Percentiles rank a stretch among this genome's conserved stretches.
Evolutionary conservation across 2,329 filamentous ascomycete genomes (phyloP).

Genomic region (Sarocladiaceae sp.): DNA sequence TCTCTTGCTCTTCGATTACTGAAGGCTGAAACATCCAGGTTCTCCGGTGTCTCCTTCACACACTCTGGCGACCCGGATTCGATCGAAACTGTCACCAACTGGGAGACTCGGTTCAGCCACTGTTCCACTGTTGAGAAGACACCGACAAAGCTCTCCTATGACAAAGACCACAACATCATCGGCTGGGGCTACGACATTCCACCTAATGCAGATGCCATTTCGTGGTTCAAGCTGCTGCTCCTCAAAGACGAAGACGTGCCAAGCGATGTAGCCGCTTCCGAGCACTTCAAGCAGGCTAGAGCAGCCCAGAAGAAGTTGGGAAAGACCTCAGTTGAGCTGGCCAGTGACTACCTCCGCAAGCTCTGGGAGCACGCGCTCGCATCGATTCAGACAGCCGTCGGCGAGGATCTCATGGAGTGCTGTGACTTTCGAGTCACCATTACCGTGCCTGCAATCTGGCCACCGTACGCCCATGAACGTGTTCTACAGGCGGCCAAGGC

Average conservation of each 20-base stretch:
- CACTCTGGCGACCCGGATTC: conserved; percentile 19
- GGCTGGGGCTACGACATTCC: conserved; percentile 29
- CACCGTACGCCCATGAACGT: conserved; percentile 25
- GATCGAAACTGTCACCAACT: conserved; percentile 25
- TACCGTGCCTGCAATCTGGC: conserved; percentile 41
- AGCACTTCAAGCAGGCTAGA: conserved; percentile 16
- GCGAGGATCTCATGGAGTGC: background rate
- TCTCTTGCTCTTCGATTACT: background rate
- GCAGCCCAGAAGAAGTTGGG: background rate
- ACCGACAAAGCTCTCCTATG: conserved; percentile 21
- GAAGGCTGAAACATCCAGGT: conserved; percentile 16
- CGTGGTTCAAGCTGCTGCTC: conserved; percentile 37
- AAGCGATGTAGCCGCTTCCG: conserved; percentile 14
- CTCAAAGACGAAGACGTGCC: conserved; percentile 25
- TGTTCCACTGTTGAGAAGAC: conserved; percentile 26
- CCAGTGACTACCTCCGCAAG: conserved; percentile 18
- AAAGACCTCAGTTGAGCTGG: conserved; percentile 18
- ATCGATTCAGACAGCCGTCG: background rate
- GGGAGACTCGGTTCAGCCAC: conserved; percentile 16
- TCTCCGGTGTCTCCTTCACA: conserved; percentile 35
- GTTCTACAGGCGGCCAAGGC: conserved; percentile 29
- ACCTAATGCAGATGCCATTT: conserved; percentile 14
- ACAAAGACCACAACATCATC: fast-evolving
- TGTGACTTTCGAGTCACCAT: conserved; percentile 28
- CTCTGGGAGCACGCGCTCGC: conserved; percentile 19